A percentile compares a stretch with the other conserved stretches of the same genome.
These are phyloP conservation scores for Myriosclerotinia curreyana DNA, from an alignment of 2,329 filamentous ascomycete genomes.

Conservation along the genomic window DNA sequence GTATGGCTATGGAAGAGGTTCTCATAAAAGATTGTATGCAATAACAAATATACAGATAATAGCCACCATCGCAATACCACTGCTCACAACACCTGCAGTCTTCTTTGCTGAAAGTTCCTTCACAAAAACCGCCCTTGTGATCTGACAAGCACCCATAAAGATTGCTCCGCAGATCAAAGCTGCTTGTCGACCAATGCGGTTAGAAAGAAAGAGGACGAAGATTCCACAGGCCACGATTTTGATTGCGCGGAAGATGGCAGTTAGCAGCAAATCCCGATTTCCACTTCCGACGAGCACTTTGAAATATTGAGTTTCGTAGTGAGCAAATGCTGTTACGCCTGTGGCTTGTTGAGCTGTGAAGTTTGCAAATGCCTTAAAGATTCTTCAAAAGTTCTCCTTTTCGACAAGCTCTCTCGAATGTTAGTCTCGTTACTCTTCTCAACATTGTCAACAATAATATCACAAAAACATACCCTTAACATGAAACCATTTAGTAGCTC, in stretches of 20 bases:
- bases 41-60: too few relatives aligned
- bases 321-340: slow-evolving; percentile 49
- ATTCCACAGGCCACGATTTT: slow-evolving; percentile 50
- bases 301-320: slow-evolving; percentile 53
- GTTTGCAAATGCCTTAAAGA: slow-evolving; percentile 18
- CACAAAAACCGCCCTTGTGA: too few relatives aligned
- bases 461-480: slow-evolving; percentile 8
- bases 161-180: slow-evolving; percentile 39
- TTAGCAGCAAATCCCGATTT: slow-evolving; percentile 47
- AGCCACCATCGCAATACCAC: too few relatives aligned
- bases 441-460: background rate
- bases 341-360: slow-evolving; percentile 44
- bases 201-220: slow-evolving; percentile 53
- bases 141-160: too few relatives aligned
- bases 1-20: too few relatives aligned
- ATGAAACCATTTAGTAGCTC: slow-evolving; percentile 44
- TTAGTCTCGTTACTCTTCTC: background rate
- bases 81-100: too few relatives aligned
- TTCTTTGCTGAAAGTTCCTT: too few relatives aligned
- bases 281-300: slow-evolving; percentile 47
- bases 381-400: slow-evolving; percentile 33
- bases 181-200: slow-evolving; percentile 46
- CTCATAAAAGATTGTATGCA: too few relatives aligned
- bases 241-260: slow-evolving; percentile 52
- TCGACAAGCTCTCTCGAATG: slow-evolving; percentile 22